Evolutionary conservation across 208 protist genomes (phyloP), one percentile per base, ranked within the genome.

Genomic region (Herpetomonas tarakana): DNA sequence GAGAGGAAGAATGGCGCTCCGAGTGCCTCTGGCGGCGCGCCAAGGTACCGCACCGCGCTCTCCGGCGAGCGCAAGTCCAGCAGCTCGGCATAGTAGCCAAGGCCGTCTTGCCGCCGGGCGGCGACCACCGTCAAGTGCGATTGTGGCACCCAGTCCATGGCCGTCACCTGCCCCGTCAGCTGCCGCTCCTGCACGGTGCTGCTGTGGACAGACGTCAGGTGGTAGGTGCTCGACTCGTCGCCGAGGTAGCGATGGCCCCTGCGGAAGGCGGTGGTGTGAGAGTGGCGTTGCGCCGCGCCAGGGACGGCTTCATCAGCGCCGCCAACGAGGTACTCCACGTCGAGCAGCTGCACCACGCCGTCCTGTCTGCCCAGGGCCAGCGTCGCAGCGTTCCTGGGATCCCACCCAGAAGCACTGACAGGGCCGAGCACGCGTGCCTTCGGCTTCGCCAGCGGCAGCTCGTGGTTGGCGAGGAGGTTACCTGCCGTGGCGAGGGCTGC

Each of bases 61-160:
- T 78, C 73, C 29, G 76, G 76, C 0, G 85, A 60, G 11, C 85
- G 85, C 24, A 88, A 30, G 67, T 92, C 85, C n/a, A 92, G 72
- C 49, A 88, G 65, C 54, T 83, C 74, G 11, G 73, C 77, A 52
- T 74, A 80, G 68, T 74, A 88, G 22, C 81, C 85, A 0, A 72
- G 54, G 19, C 64, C 78, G 58, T 84, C 80, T 28, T 52, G 62
- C 4, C 73, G 73, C 4, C 71, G 62, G 0, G 78, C 74, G 0
- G 81, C 85, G 18, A 87, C 76, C 12, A 87, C 81, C 3, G 68
- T 76, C n/a, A 74, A 59, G 53, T 83, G 76, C 3, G 71, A 78
- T 61, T 68, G 61, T 22, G 85, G 76, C 49, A 88, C 71, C 85
- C 85, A 92, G 56, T 86, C 81, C 25, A 92, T 39, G 19, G 74